Conservation (phyloP, 352 stramenopile species). For the Pythium guiyangense region DNA sequence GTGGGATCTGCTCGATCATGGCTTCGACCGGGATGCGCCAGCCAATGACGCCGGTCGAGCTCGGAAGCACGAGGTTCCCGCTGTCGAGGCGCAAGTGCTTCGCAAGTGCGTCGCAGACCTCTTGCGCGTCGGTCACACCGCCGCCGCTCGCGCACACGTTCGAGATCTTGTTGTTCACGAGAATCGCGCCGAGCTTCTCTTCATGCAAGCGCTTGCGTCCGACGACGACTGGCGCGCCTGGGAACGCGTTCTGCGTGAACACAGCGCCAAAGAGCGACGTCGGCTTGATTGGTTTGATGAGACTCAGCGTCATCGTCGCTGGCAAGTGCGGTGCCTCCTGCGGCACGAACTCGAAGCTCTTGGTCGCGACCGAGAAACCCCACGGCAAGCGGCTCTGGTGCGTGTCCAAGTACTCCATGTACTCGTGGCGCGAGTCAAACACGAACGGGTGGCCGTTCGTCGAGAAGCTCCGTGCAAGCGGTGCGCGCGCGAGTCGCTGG, state of each 20-base stretch:
- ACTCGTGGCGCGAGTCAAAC: slow-evolving; percentile 81
- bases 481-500: slow-evolving; percentile 6
- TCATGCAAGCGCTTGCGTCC: slow-evolving; percentile 89
- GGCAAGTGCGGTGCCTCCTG: slow-evolving; percentile 74
- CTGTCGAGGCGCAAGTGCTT: slow-evolving; percentile 83
- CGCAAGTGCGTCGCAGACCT: slow-evolving; percentile 91
- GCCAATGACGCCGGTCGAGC: slow-evolving; percentile 97
- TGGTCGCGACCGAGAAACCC: slow-evolving; percentile 84
- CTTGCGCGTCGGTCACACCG: slow-evolving; percentile 88
- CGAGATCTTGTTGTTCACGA: slow-evolving; percentile 99
- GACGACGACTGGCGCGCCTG: slow-evolving; percentile 87
- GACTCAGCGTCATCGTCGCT: slow-evolving; percentile 83
- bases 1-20: slow-evolving; percentile 77
- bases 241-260: slow-evolving; percentile 91
- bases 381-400: slow-evolving; percentile 81
- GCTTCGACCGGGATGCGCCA: slow-evolving; percentile 96
- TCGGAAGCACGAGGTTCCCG: slow-evolving; percentile 89
- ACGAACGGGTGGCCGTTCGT: slow-evolving; percentile 57
- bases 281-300: slow-evolving; percentile 84
- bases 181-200: slow-evolving; percentile 90
- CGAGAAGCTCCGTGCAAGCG: slow-evolving; percentile 15
- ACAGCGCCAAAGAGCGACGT: slow-evolving; percentile 85
- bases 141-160: slow-evolving; percentile 96
- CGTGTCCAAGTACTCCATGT: slow-evolving; percentile 66
- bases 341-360: slow-evolving; percentile 79